Evolutionary conservation across 2,329 filamentous ascomycete species (phyloP).

Genomic region (Aphanocladium album): DNA sequence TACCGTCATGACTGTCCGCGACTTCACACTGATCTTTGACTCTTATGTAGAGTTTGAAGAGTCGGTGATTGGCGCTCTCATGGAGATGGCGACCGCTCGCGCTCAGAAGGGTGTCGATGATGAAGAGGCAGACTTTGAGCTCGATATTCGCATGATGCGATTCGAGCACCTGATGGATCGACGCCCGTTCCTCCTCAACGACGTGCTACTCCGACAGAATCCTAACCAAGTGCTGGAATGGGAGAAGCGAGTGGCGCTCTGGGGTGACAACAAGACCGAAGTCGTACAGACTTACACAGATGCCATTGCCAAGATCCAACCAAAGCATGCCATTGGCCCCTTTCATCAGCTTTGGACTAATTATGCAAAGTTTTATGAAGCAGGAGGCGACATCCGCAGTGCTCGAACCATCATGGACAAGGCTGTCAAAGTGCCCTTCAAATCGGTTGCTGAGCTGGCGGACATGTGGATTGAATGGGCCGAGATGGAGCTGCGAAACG

Average conservation of each 20-base stretch:
- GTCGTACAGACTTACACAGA: constrained; percentile 92
- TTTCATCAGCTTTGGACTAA: constrained; percentile 96
- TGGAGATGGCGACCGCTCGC: constrained; percentile 78
- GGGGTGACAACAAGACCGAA: constrained; percentile 88
- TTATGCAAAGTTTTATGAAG: constrained; percentile 96
- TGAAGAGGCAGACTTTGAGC: constrained; percentile 82
- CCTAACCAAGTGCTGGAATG: constrained; percentile 94
- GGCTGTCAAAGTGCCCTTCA: constrained; percentile 95
- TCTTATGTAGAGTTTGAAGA: constrained; percentile 97
- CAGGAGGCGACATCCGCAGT: constrained; percentile 74
- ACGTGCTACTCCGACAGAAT: constrained; percentile 91
- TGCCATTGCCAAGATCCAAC: constrained; percentile 86
- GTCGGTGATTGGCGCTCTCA: constrained; percentile 83
- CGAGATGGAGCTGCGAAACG: constrained; percentile 92
- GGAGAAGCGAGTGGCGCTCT: constrained; percentile 93
- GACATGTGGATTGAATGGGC: constrained; percentile 99
- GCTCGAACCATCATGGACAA: constrained; percentile 95
- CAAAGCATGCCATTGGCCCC: constrained; percentile 88
- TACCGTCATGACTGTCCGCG: constrained; percentile 96
- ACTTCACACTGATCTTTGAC: constrained; percentile 95
- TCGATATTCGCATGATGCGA: constrained; percentile 95
- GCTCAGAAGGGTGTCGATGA: constrained; percentile 75
- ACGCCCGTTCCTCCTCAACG: constrained; percentile 90
- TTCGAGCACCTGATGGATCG: constrained; percentile 98
- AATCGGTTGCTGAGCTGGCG: constrained; percentile 91